Evolutionary conservation across 495 filamentous ascomycete species (phyloP), one percentile per base, ranked within the genome.

Genomic region (Apiosordaria backusii): DNA sequence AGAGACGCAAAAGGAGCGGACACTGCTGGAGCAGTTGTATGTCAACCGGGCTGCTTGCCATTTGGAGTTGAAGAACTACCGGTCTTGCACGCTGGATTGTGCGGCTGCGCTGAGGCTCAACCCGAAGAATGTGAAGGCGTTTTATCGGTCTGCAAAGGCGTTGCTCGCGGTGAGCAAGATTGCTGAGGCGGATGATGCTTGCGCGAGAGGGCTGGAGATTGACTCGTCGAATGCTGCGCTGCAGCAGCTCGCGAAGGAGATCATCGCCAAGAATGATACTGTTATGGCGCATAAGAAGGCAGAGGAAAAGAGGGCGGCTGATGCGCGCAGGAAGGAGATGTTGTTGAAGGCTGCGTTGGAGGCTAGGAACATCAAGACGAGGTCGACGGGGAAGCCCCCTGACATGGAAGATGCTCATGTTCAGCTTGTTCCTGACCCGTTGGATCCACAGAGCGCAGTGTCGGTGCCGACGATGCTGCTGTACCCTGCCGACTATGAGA

Each of bases 21-120:
- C 80, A 61, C 78, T 90, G 61, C 84, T 93, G 63, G 92, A 96
- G 75, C 84, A 86, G 2, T 90, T 91, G 62, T 88, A 91, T 72
- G 86, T 89, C 70, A 98, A 97, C 75, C 88, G 95, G 53, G 91
- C 95, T 1, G 83, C 94, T 23, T 95, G 92, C 74, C 89, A 98
- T 76, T 79, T 97, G 57, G 76, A 79, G 65, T 74, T 85, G 23
- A 70, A 76, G 60, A 99, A 99, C 79, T 93, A 93, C 78, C 87
- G 94, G 57, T 87, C 87, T 62, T 90, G 89, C 74, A 93, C 87
- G 59, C 80, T 87, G 19, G 95, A 98, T 78, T 92, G 92, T 75
- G 89, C 90, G 2, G 79, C 85, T n/a, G 88, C 90, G 4, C 82
- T 99, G 52, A 85, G 87, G 40, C 81, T 97, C 25, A 93, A 96